phyloP scores from a whole-genome alignment of 305 asterid species.

The Rubia peregrina region DNA sequence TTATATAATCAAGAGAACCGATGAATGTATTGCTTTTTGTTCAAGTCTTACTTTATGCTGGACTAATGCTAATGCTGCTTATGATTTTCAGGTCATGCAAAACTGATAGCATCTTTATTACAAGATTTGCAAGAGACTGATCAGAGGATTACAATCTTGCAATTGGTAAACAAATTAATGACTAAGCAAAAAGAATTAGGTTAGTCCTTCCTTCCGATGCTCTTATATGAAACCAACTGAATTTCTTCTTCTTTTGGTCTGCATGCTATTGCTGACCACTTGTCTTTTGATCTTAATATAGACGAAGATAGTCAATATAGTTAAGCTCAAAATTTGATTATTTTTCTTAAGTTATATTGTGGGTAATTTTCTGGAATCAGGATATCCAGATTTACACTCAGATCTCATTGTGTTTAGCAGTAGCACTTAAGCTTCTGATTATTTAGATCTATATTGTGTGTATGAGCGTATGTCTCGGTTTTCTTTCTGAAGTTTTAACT shows the following conservation, averaged over 20 bases:
- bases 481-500: background rate
- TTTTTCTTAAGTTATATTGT: background rate
- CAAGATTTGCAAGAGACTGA: conserved; percentile 70
- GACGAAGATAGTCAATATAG: background rate
- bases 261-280: background rate
- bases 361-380: background rate
- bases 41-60: background rate
- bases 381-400: background rate
- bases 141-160: conserved; percentile 77
- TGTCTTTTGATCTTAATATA: background rate
- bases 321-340: background rate
- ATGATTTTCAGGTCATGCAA: conserved; percentile 62
- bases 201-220: conserved; percentile 27
- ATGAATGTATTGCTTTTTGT: background rate
- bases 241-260: background rate
- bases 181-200: conserved; percentile 54
- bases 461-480: background rate
- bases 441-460: background rate
- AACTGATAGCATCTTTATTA: conserved; percentile 48
- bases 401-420: background rate
- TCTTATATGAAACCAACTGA: background rate
- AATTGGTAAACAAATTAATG: conserved; percentile 80
- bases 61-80: conserved; percentile 18
- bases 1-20: background rate
- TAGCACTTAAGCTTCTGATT: background rate